A percentile compares a stretch with the other conserved stretches of the same genome.
phyloP scores from a whole-genome alignment of 2,329 filamentous ascomycete genomes.

The Chaetomium globosum region DNA sequence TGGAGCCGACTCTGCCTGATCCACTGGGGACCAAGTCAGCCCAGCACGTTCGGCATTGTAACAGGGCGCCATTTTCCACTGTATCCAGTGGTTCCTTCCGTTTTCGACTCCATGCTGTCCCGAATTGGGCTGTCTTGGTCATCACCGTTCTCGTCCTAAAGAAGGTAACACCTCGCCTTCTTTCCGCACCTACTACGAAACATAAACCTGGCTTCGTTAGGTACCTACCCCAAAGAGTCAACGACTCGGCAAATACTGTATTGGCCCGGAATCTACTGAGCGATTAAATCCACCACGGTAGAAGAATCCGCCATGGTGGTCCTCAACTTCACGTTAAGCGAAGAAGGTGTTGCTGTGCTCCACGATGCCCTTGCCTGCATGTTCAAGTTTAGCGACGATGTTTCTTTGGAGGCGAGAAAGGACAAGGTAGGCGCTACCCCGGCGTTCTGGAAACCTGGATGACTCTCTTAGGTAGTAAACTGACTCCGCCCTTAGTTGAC shows the following conservation, averaged over 20 bases:
- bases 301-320: constrained; percentile 53
- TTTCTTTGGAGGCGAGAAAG: constrained; percentile 71
- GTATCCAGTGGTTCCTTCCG: neutral
- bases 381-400: constrained; percentile 77
- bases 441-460: neutral
- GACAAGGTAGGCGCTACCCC: constrained; percentile 58
- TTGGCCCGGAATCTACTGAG: neutral
- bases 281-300: neutral
- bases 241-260: neutral
- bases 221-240: neutral
- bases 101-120: neutral
- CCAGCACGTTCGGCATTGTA: neutral
- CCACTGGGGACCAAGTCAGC: too few species aligned
- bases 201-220: neutral
- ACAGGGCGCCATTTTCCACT: neutral
- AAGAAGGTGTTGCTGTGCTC: constrained; percentile 69
- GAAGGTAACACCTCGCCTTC: neutral
- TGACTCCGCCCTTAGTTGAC: constrained; percentile 56
- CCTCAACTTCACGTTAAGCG: constrained; percentile 73
- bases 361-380: constrained; percentile 75
- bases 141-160: neutral
- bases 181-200: neutral
- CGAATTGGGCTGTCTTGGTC: neutral
- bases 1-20: neutral
- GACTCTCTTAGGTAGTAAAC: neutral